A percentile compares a stretch with the other conserved stretches of the same genome.
Evolutionary conservation across 2,329 filamentous ascomycete genomes (phyloP).

Genomic region (Colletotrichum viniferum): DNA sequence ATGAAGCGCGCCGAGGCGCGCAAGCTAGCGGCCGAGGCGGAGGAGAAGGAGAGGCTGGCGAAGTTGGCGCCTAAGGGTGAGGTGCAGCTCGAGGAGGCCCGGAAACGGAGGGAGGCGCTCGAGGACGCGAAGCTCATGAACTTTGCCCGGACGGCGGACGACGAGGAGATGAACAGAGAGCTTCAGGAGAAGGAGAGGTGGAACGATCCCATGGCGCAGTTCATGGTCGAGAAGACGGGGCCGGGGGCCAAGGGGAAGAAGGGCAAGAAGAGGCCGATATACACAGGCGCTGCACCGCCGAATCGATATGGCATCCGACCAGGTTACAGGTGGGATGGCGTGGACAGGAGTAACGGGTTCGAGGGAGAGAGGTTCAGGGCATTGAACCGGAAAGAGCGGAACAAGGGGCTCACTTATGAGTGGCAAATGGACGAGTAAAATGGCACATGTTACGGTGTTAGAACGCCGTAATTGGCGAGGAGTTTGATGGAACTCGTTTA

Average conservation of each 20-base stretch:
- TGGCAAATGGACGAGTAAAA: slow-evolving; percentile 94
- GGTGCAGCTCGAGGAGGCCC: slow-evolving; percentile 75
- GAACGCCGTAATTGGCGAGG: background rate
- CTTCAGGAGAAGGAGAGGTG: slow-evolving; percentile 78
- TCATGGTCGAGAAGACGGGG: slow-evolving; percentile 62
- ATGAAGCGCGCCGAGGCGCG: slow-evolving; percentile 89
- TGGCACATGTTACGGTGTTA: background rate
- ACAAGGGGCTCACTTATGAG: slow-evolving; percentile 82
- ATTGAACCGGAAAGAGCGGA: slow-evolving; percentile 76
- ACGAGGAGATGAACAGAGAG: slow-evolving; percentile 84
- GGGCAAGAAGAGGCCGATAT: slow-evolving; percentile 64
- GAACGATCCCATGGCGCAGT: slow-evolving; percentile 92
- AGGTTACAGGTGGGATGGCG: slow-evolving; percentile 95
- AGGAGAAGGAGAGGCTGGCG: slow-evolving; percentile 71
- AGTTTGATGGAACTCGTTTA: background rate
- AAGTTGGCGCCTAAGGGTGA: slow-evolving; percentile 80
- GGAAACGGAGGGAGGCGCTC: slow-evolving; percentile 68
- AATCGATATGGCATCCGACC: slow-evolving; percentile 95
- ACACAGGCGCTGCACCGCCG: slow-evolving; percentile 79
- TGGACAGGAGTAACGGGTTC: slow-evolving; percentile 92
- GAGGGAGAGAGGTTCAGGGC: slow-evolving; percentile 93
- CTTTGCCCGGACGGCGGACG: slow-evolving; percentile 81
- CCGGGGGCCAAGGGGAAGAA: slow-evolving; percentile 28
- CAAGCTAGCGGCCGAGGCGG: slow-evolving; percentile 66
- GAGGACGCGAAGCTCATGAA: slow-evolving; percentile 84